phyloP scores from a whole-genome alignment of 164 flowering plant genomes.

The Annona cherimola region DNA sequence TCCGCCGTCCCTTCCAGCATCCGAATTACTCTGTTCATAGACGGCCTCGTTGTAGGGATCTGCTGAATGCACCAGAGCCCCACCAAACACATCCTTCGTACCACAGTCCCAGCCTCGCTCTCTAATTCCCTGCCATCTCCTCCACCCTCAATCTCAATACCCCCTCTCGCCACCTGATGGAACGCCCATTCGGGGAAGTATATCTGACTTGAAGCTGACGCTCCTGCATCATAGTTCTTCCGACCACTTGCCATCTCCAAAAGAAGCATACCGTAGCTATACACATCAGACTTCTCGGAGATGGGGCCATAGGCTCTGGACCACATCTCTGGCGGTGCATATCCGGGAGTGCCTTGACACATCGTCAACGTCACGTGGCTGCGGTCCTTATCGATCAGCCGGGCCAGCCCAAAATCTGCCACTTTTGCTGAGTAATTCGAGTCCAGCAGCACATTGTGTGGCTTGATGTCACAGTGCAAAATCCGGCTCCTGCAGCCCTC shows the following conservation, averaged over 20 bases:
- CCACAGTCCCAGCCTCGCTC: slow-evolving; percentile 5
- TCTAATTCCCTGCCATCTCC: slow-evolving; percentile 4
- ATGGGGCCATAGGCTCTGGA: background rate
- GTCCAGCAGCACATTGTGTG: slow-evolving; percentile 11
- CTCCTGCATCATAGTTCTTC: slow-evolving; percentile 6
- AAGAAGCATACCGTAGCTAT: slow-evolving; percentile 12
- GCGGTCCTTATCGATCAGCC: background rate
- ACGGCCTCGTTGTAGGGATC: slow-evolving; percentile 5
- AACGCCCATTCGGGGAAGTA: slow-evolving; percentile 19
- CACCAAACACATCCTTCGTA: slow-evolving; percentile 1
- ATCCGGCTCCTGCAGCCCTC: slow-evolving; percentile 6
- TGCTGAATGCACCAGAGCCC: slow-evolving; percentile 7
- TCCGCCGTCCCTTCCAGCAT: background rate
- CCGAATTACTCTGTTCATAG: slow-evolving; percentile 4
- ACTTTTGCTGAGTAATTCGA: background rate
- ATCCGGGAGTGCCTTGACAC: slow-evolving; percentile 6
- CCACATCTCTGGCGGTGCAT: slow-evolving; percentile 11
- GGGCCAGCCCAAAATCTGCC: slow-evolving; percentile 13
- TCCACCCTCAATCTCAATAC: background rate
- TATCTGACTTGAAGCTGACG: background rate
- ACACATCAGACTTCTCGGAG: slow-evolving; percentile 8
- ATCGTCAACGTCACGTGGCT: background rate
- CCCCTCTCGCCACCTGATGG: background rate
- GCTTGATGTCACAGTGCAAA: slow-evolving; percentile 14
- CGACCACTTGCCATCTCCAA: slow-evolving; percentile 14